These are phyloP conservation scores for Drosera capensis DNA, from an alignment of 148 eudicot species.

Conservation along the genomic window DNA sequence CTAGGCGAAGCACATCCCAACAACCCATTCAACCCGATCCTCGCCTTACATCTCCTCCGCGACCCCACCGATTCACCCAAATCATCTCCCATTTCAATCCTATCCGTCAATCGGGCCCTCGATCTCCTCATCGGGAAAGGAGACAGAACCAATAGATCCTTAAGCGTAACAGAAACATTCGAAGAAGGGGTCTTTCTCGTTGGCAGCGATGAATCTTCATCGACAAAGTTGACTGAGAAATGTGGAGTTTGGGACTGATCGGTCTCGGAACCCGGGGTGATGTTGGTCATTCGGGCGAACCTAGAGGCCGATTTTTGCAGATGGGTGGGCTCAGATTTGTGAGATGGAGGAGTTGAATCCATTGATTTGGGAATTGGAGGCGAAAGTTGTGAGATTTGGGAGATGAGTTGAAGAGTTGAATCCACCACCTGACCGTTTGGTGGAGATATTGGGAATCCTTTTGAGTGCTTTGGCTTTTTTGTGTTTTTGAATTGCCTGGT, in stretches of 20 bases:
- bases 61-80: constrained; percentile 16
- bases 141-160: constrained; percentile 56
- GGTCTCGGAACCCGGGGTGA: constrained; percentile 12
- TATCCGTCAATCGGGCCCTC: constrained; percentile 39
- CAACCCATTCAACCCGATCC: constrained; percentile 17
- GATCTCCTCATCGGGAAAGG: constrained; percentile 54
- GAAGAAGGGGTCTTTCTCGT: constrained; percentile 22
- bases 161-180: constrained; percentile 30
- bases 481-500: no score
- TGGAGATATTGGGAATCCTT: no score
- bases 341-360: constrained; percentile 32
- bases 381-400: no score
- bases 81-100: constrained; percentile 34
- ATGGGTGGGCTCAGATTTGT: constrained; percentile 17
- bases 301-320: constrained; percentile 47
- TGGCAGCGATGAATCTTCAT: constrained; percentile 29
- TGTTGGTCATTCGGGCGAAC: constrained; percentile 25
- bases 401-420: no score
- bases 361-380: no score
- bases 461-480: no score
- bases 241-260: constrained; percentile 22
- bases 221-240: constrained; percentile 35
- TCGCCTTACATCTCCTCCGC: constrained; percentile 25
- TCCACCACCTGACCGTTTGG: no score
- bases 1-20: constrained; percentile 37